Evolutionary conservation across 2,329 filamentous ascomycete genomes (phyloP).

Genomic region (Rhynchosporium graminicola): DNA sequence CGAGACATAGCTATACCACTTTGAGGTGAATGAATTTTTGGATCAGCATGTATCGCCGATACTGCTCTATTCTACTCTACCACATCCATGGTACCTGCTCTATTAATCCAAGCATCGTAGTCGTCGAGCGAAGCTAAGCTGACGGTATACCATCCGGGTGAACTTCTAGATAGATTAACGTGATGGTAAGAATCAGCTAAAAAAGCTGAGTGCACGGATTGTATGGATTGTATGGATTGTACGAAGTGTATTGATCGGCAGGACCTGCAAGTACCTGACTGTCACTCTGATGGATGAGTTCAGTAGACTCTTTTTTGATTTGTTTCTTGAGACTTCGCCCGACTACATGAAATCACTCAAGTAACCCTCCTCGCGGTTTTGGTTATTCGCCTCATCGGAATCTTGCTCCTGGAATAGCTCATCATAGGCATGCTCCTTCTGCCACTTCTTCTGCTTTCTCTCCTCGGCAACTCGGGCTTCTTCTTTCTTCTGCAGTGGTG

Average conservation of each 20-base stretch:
- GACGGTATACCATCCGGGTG: too few relatives aligned
- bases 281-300: too few relatives aligned
- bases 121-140: too few relatives aligned
- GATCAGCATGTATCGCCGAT: too few relatives aligned
- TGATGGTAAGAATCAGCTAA: not conserved
- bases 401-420: constrained; percentile 85
- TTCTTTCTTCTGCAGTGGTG: constrained; percentile 65
- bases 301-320: not conserved
- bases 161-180: too few relatives aligned
- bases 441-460: constrained; percentile 85
- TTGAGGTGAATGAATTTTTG: too few relatives aligned
- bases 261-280: too few relatives aligned
- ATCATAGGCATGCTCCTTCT: constrained; percentile 98
- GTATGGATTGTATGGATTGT: not conserved
- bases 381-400: constrained; percentile 77
- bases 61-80: too few relatives aligned
- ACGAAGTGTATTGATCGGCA: not conserved
- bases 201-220: not conserved
- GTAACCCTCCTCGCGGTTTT: constrained; percentile 75
- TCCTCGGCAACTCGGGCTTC: constrained; percentile 74
- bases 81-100: too few relatives aligned
- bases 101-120: too few relatives aligned
- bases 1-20: too few relatives aligned
- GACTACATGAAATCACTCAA: constrained; percentile 91
- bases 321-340: not conserved